phyloP scores from a whole-genome alignment of 495 filamentous ascomycete species.

The Patellaria atrata region DNA sequence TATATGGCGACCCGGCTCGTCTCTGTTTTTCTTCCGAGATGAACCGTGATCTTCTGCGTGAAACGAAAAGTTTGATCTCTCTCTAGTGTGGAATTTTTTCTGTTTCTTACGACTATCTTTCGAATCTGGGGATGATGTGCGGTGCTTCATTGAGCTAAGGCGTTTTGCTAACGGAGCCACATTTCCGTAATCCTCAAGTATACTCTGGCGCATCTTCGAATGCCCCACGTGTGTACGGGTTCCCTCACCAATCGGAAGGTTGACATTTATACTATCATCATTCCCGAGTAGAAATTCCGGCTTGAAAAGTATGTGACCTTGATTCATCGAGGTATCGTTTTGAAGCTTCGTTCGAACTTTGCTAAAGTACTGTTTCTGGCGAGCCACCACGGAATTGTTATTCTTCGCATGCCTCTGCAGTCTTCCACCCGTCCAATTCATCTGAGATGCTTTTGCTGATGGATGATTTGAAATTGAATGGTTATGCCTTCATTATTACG shows the following conservation, averaged over 20 bases:
- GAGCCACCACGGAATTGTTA: slow-evolving; percentile 5
- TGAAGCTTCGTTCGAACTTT: slow-evolving; percentile 12
- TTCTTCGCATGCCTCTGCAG: slow-evolving; percentile 15
- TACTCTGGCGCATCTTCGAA: slow-evolving; percentile 1
- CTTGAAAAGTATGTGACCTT: slow-evolving; percentile 4
- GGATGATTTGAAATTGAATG: too few species aligned
- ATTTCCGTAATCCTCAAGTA: not conserved
- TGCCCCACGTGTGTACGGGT: slow-evolving; percentile 8
- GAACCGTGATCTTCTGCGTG: too few species aligned
- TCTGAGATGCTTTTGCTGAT: too few species aligned
- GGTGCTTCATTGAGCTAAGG: not conserved
- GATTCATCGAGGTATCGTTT: slow-evolving; percentile 1
- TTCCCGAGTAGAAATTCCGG: slow-evolving; percentile 9
- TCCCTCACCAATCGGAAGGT: slow-evolving; percentile 5
- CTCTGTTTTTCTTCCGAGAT: too few species aligned
- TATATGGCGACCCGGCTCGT: too few species aligned
- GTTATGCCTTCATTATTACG: too few species aligned
- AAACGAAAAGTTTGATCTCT: not conserved
- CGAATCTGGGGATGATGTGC: not conserved
- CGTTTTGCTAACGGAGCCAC: not conserved
- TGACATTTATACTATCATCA: slow-evolving; percentile 1
- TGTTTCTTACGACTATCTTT: not conserved
- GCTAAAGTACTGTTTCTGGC: slow-evolving; percentile 20
- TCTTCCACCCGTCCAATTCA: slow-evolving; percentile 23
- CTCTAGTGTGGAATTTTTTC: not conserved